phyloP scores from a whole-genome alignment of 495 filamentous ascomycete species.

The Hyaloscypha bicolor region DNA sequence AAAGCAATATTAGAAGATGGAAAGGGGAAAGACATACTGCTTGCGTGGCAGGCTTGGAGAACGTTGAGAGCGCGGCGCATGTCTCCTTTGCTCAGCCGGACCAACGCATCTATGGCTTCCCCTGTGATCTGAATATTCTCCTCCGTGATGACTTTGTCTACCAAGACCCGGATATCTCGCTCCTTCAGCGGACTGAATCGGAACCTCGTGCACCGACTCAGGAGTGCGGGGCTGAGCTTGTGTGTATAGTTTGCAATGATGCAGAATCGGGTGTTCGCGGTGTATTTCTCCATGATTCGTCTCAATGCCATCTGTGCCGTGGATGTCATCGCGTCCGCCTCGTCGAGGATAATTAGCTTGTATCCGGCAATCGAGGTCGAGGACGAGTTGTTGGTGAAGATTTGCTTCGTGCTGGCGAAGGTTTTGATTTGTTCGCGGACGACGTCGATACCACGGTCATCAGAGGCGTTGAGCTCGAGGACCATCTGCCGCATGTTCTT shows the following conservation, averaged over 20 bases:
- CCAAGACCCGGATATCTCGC: constrained; percentile 74
- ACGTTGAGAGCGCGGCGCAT: constrained; percentile 96
- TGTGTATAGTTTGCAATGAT: constrained; percentile 99
- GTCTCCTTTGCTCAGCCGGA: constrained; percentile 88
- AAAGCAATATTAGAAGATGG: constrained; percentile 5
- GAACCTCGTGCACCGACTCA: constrained; percentile 94
- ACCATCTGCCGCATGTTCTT: constrained; percentile 98
- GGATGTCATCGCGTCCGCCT: constrained; percentile 97
- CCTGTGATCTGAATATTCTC: constrained; percentile 81
- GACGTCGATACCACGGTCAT: constrained; percentile 97
- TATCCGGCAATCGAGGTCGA: constrained; percentile 64
- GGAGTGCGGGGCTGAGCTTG: constrained; percentile 91
- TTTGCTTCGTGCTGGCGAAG: constrained; percentile 79
- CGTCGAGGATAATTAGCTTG: constrained; percentile 97
- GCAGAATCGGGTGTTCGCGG: constrained; percentile 95
- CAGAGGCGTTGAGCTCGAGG: constrained; percentile 93
- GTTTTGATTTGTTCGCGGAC: constrained; percentile 99
- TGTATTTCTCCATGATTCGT: constrained; percentile 99
- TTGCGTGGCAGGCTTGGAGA: constrained; percentile 93
- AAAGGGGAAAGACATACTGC: constrained; percentile 58
- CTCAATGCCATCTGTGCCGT: constrained; percentile 96
- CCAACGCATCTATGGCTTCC: constrained; percentile 77
- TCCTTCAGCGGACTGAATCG: constrained; percentile 93
- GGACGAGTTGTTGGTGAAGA: constrained; percentile 55
- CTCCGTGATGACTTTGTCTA: constrained; percentile 88